Conservation (phyloP, 2,329 filamentous ascomycete species). For the Apiospora aurea region DNA sequence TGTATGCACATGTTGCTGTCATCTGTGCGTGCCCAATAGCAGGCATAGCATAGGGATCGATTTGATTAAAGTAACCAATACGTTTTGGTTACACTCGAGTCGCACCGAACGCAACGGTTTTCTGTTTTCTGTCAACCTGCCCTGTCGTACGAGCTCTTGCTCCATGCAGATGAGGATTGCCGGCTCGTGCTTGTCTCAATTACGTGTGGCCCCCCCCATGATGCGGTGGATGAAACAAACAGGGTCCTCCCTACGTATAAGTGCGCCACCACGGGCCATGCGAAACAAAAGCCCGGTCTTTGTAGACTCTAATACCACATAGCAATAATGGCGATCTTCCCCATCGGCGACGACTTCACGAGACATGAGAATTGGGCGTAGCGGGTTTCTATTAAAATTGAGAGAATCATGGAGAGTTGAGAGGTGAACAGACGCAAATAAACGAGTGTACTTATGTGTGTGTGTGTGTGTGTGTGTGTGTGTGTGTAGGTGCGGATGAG, state of each 20-base stretch:
- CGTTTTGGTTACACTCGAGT: not conserved
- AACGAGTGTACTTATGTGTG: too few relatives aligned
- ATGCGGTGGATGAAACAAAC: constrained; percentile 7
- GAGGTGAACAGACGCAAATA: not conserved
- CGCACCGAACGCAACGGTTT: not conserved
- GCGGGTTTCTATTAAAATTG: too few relatives aligned
- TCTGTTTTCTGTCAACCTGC: not conserved
- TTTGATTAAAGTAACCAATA: not conserved
- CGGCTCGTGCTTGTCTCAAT: constrained; percentile 3
- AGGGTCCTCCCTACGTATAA: constrained; percentile 2
- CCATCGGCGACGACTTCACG: not conserved
- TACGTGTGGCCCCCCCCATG: constrained; percentile 2
- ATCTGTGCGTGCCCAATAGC: not conserved
- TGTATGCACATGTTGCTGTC: not conserved
- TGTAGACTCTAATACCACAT: not conserved
- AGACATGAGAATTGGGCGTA: not conserved
- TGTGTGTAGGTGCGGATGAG: too few relatives aligned
- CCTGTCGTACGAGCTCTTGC: not conserved
- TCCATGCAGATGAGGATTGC: constrained; percentile 1
- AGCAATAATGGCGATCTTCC: not conserved
- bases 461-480: too few relatives aligned
- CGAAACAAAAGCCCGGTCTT: not conserved
- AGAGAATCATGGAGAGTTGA: not conserved
- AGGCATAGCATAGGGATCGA: not conserved
- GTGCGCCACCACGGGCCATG: not conserved